Evolutionary conservation across 805 yeast genomes (phyloP).

Genomic region (Saturnispora kantuleensis): DNA sequence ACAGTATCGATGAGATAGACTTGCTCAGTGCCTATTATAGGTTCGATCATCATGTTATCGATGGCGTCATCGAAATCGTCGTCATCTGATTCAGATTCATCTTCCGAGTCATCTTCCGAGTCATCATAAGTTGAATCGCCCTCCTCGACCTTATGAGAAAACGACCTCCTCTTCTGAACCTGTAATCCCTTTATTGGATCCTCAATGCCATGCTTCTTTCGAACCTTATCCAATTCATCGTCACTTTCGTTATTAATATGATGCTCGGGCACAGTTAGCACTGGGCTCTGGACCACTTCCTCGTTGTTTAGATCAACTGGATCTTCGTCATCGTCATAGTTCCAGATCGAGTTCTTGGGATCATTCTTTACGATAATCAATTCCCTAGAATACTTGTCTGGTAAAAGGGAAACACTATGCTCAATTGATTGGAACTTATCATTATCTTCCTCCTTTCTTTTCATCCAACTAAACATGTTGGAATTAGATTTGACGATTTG

Average conservation of each 20-base stretch:
- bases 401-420: constrained; percentile 27
- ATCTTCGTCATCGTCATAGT: constrained; percentile 30
- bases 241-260: constrained; percentile 8
- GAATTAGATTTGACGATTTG: constrained; percentile 21
- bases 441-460: constrained; percentile 25
- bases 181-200: constrained; percentile 4
- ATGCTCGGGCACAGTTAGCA: constrained; percentile 1
- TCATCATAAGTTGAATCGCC: constrained; percentile 10
- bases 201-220: constrained; percentile 5
- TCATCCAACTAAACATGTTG: constrained; percentile 27
- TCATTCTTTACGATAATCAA: constrained; percentile 27
- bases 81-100: constrained; percentile 24
- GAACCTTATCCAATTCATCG: constrained; percentile 8
- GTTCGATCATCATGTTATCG: constrained; percentile 32
- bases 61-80: constrained; percentile 30
- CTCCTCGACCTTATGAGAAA: neutral
- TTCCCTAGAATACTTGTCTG: constrained; percentile 28
- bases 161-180: constrained; percentile 5
- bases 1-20: constrained; percentile 38
- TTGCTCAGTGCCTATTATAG: constrained; percentile 43
- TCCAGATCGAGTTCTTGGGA: constrained; percentile 31
- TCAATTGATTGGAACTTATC: constrained; percentile 22
- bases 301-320: constrained; percentile 12
- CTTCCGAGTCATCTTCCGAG: constrained; percentile 15
- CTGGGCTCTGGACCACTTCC: neutral